Conservation (phyloP, 2,329 filamentous ascomycete species). For the Aspergillus sojae region DNA sequence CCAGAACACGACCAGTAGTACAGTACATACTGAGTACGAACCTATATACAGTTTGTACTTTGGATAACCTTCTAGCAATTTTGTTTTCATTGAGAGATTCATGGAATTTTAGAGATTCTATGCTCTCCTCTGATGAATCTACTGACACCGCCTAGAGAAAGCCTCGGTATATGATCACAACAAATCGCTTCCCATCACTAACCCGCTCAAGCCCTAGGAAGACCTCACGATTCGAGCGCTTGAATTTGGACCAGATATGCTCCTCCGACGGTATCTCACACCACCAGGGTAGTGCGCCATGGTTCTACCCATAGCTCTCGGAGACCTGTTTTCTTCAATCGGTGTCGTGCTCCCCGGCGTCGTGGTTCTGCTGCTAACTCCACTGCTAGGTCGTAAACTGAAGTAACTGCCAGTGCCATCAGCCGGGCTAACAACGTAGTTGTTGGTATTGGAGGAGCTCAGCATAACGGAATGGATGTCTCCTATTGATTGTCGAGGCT, state of each 20-base stretch:
- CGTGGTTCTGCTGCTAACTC: conserved; percentile 21
- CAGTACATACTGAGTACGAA: not conserved
- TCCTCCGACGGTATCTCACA: conserved; percentile 28
- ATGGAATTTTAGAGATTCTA: not conserved
- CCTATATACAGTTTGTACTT: no score
- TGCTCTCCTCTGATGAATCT: not conserved
- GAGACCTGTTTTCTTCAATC: conserved; percentile 23
- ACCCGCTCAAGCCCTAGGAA: not conserved
- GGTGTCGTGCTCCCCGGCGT: conserved; percentile 22
- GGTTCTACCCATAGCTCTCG: conserved; percentile 18
- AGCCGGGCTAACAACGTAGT: conserved; percentile 14
- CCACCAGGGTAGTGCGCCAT: conserved; percentile 31
- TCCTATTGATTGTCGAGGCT: conserved; percentile 8
- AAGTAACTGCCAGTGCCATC: conserved; percentile 27
- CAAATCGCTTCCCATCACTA: not conserved
- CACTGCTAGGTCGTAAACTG: conserved; percentile 19
- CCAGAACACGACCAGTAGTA: not conserved
- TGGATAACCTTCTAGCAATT: not conserved
- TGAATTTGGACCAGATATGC: conserved; percentile 27
- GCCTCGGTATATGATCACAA: not conserved
- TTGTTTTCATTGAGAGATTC: not conserved
- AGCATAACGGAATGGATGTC: conserved; percentile 12
- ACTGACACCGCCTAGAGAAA: not conserved
- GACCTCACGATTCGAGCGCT: conserved; percentile 3
- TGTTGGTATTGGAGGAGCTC: conserved; percentile 11